phyloP scores from a whole-genome alignment of 192 early-diverging fungal species.

The Coemansia erecta region DNA sequence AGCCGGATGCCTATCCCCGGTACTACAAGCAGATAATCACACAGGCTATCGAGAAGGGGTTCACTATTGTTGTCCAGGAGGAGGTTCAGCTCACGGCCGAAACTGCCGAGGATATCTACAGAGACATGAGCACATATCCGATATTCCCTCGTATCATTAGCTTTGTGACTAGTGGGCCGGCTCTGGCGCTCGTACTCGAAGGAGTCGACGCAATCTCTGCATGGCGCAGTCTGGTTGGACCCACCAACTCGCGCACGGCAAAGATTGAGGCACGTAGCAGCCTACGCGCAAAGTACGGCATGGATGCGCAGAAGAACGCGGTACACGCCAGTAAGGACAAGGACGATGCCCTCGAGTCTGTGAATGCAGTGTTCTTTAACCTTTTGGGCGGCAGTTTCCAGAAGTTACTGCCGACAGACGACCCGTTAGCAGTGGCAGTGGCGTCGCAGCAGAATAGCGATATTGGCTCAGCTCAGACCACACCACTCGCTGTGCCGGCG shows the following conservation, averaged over 20 bases:
- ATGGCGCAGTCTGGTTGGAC: constrained; percentile 53
- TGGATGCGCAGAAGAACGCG: constrained; percentile 55
- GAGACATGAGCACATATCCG: constrained; percentile 28
- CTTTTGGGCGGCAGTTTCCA: constrained; percentile 29
- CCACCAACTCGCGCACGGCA: constrained; percentile 52
- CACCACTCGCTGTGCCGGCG: not conserved
- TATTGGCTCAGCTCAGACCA: not conserved
- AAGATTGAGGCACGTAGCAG: constrained; percentile 47
- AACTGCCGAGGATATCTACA: constrained; percentile 27
- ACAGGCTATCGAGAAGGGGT: constrained; percentile 29
- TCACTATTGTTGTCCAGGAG: constrained; percentile 38
- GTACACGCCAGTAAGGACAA: constrained; percentile 56
- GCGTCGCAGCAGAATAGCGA: not conserved
- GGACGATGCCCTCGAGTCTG: constrained; percentile 19
- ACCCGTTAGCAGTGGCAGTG: constrained; percentile 16
- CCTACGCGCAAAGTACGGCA: constrained; percentile 55
- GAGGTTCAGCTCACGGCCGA: constrained; percentile 34
- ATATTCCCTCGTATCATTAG: constrained; percentile 42
- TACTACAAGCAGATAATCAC: constrained; percentile 30
- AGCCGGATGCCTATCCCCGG: constrained; percentile 46
- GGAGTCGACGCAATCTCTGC: constrained; percentile 42
- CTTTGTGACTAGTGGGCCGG: constrained; percentile 56
- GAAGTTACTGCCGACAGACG: constrained; percentile 22
- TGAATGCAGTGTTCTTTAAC: constrained; percentile 37
- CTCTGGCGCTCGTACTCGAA: constrained; percentile 50